These are phyloP conservation scores for Cutaneotrichosporon mucoides DNA, from an alignment of 1,284 basidiomycete species.

Conservation along the genomic window DNA sequence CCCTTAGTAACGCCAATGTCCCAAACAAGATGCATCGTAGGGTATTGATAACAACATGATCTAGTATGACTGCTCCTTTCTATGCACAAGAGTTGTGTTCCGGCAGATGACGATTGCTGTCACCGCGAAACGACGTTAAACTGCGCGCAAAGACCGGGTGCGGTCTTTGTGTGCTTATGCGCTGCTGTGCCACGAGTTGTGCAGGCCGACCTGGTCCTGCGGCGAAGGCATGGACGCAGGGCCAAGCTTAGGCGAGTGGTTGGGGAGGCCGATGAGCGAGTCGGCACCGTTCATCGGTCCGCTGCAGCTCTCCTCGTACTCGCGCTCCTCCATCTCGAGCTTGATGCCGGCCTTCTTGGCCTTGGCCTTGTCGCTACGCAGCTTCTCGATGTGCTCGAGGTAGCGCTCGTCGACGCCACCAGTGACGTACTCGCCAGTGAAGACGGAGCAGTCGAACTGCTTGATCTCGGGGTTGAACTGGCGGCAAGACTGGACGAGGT, in stretches of 20 bases:
- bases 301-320: slow-evolving; percentile 34
- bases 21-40: slow-evolving; percentile 5
- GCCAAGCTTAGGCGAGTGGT: slow-evolving; percentile 49
- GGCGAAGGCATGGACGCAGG: slow-evolving; percentile 34
- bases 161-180: background rate
- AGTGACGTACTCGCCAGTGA: slow-evolving; percentile 94
- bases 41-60: slow-evolving; percentile 9
- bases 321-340: slow-evolving; percentile 32
- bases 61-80: background rate
- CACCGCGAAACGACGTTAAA: no score
- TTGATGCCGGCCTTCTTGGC: slow-evolving; percentile 41
- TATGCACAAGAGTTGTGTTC: background rate
- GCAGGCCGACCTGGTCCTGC: slow-evolving; percentile 46
- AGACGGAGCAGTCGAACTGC: slow-evolving; percentile 94
- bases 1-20: background rate
- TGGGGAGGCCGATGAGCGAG: slow-evolving; percentile 46
- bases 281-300: slow-evolving; percentile 49
- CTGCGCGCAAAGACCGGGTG: background rate
- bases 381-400: slow-evolving; percentile 67
- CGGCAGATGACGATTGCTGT: no score
- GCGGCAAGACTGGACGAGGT: slow-evolving; percentile 82
- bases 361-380: slow-evolving; percentile 83
- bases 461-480: slow-evolving; percentile 77
- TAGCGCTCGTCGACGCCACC: slow-evolving; percentile 87
- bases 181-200: slow-evolving; percentile 38